Evolutionary conservation across 345 rosid species (phyloP).

Genomic region (Adansonia digitata): DNA sequence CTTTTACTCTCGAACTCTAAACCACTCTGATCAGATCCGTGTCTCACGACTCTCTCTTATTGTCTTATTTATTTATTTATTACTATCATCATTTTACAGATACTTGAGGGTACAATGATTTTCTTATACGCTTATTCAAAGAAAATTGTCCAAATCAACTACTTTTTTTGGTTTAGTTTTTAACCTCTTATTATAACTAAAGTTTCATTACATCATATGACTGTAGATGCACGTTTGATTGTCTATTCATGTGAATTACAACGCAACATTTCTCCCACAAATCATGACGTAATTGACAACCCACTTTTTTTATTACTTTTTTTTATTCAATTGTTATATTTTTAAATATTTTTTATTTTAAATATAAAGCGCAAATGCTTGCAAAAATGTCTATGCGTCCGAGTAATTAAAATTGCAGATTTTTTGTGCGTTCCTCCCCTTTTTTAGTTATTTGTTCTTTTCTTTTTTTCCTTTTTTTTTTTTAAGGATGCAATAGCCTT

Average conservation of each 20-base stretch:
- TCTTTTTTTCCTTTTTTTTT: neutral
- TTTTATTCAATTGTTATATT: neutral
- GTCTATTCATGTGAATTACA: neutral
- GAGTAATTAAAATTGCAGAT: no score
- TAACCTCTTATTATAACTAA: neutral
- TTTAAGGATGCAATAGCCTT: constrained; percentile 2
- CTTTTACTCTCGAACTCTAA: neutral
- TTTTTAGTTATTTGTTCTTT: neutral
- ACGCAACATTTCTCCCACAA: neutral
- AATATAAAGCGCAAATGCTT: neutral
- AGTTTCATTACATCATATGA: neutral
- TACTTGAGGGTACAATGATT: no score
- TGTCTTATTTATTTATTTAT: no score
- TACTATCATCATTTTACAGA: no score
- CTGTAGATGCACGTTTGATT: neutral
- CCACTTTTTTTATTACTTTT: neutral
- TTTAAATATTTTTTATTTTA: neutral
- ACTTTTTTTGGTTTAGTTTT: neutral
- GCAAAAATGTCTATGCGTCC: neutral
- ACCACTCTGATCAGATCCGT: constrained; percentile 21
- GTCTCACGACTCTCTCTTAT: no score
- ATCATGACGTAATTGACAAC: neutral
- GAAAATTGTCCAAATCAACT: neutral
- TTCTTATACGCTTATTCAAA: neutral
- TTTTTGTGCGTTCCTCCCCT: no score